A percentile compares a stretch with the other conserved stretches of the same genome.
Evolutionary conservation across 805 yeast genomes (phyloP).

Genomic region (Kodamaea leandrae): DNA sequence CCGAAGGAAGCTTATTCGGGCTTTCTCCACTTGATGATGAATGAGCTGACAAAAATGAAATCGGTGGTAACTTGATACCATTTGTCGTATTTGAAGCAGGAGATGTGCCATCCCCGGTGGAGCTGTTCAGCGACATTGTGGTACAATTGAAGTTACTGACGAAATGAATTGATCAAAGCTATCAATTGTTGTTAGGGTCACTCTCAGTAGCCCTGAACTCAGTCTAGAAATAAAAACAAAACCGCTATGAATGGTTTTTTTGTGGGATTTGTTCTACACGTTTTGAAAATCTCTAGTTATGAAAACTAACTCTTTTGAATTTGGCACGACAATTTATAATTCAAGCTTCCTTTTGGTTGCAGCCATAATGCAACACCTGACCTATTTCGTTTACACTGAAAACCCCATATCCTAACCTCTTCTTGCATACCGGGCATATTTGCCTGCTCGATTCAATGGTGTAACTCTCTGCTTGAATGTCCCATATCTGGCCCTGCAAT

Average conservation of each 20-base stretch:
- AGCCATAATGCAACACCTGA: constrained; percentile 46
- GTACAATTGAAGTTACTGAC: neutral
- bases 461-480: constrained; percentile 35
- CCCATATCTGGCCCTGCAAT: constrained; percentile 42
- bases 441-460: constrained; percentile 38
- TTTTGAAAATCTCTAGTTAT: neutral
- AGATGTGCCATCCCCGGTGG: neutral
- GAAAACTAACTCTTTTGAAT: neutral
- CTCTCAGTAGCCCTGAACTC: neutral
- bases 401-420: constrained; percentile 53
- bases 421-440: constrained; percentile 59
- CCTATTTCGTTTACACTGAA: constrained; percentile 47
- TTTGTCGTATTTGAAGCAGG: constrained; percentile 3
- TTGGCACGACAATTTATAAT: neutral
- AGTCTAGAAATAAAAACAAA: neutral
- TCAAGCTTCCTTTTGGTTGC: constrained; percentile 1
- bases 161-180: neutral
- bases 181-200: neutral
- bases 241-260: neutral
- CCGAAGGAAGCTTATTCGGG: constrained; percentile 15
- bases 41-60: constrained; percentile 27
- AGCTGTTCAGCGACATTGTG: constrained; percentile 5
- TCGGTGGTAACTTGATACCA: constrained; percentile 26
- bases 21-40: constrained; percentile 7
- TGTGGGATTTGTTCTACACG: neutral